Evolutionary conservation across 2,329 filamentous ascomycete species (phyloP), one percentile per base, ranked within the genome.

Genomic region (Colletotrichum spaethianum): DNA sequence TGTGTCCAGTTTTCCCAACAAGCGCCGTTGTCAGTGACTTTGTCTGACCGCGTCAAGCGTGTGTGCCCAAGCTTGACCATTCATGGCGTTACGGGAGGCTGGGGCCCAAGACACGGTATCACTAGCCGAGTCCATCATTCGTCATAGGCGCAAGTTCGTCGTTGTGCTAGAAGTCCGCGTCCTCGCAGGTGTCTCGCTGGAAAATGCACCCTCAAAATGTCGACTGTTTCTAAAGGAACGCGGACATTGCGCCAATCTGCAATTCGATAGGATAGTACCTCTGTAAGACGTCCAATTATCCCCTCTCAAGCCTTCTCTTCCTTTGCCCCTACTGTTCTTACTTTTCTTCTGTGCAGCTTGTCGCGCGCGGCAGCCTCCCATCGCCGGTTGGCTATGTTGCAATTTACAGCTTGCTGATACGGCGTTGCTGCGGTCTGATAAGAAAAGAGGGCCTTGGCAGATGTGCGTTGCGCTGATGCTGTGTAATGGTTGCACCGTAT

Each of bases 1-100:
- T 36, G 31, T 18, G 20, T 62, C 40, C 44, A 14, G 20, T 28
- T 23, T 20, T 33, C 12, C 59, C 31, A 62, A n/a, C 23, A 36
- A 28, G 31, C 40, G 42, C 14, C 42, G 44, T 48, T 52, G 12
- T 40, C n/a, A 20, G 31, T 40, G n/a, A 26, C 20, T n/a, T 18
- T n/a, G 48, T 28, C 12, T 14, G 48, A 28, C 48, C 48, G 23
- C 8, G 23, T 50, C 23, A 28, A 50, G 11, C 23, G 12, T 23
- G 31, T 59, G 59, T 61, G 28, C 28, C 59, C 48, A n/a, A n/a
- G 44, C 44, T 26, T 28, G n/a, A 16, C 36, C 46, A 31, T 26
- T 20, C 31, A 56, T 67, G 67, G 67, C 63, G 55, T 36, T 20
- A 36, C 62, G 63, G 67, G 65, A 56, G 67, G 52, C 63, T 56